These are phyloP conservation scores for Penicillium freii DNA, from an alignment of 2,329 filamentous ascomycete genomes.

Conservation along the genomic window DNA sequence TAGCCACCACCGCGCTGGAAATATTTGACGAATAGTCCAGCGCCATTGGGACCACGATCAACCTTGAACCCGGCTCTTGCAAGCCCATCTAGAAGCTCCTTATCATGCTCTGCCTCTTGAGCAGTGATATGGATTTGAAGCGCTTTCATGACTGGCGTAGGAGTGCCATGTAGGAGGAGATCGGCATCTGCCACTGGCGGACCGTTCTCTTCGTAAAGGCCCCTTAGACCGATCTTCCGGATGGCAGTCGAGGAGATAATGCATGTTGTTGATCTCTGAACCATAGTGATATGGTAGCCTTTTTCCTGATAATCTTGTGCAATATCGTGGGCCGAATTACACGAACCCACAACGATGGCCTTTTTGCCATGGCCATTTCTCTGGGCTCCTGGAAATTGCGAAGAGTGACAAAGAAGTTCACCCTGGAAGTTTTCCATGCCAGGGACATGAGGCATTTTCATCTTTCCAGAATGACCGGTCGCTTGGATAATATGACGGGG, in stretches of 20 bases:
- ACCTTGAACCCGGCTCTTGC: not conserved
- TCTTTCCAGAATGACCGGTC: not conserved
- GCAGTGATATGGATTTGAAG: not conserved
- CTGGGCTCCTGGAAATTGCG: not conserved
- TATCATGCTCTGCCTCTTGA: not conserved
- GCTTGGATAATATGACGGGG: not conserved
- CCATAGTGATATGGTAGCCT: slow-evolving; percentile 50
- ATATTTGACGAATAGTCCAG: not conserved
- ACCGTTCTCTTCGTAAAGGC: not conserved
- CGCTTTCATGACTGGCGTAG: not conserved
- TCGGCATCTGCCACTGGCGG: not conserved
- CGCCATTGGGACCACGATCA: not conserved
- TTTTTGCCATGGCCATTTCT: slow-evolving; percentile 51
- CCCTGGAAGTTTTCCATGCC: not conserved
- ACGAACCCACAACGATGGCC: slow-evolving; percentile 64
- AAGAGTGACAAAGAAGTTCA: not conserved
- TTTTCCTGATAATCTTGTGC: slow-evolving; percentile 66
- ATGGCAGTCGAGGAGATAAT: not conserved
- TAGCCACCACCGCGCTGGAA: not conserved
- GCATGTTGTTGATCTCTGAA: not conserved
- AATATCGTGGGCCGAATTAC: slow-evolving; percentile 69
- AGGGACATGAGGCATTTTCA: not conserved
- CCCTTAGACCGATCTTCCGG: not conserved
- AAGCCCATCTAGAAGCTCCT: not conserved
- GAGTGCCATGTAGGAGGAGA: not conserved